Evolutionary conservation across 179 eudicot species (phyloP), one percentile per base, ranked within the genome.

Genomic region (Vitellaria paradoxa): DNA sequence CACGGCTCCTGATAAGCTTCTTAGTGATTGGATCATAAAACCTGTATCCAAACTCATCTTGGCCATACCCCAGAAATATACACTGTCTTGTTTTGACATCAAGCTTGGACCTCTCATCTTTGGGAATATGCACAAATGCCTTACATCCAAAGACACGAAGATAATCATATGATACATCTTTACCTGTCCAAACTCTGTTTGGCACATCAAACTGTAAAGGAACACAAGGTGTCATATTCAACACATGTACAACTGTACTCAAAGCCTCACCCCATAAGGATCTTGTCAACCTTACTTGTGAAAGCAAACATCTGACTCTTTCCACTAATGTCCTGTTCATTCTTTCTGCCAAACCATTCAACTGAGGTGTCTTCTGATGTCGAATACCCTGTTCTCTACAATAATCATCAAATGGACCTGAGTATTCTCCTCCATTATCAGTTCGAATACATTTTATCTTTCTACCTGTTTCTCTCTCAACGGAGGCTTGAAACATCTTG

Each of bases 261-360:
- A 73, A 45, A 4, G 82, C 77, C 30, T 79, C 82, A 23, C 62
- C 75, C 75, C 68, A 74, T 30, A 80, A 80, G 45, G 8, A 71
- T 15, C 52, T 57, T 2, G 73, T 74, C 53, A 74, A 61, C 53
- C 47, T 68, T 74, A 26, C 74, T 37, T 80, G 61, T 14, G 68
- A 70, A 71, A 81, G 77, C 60, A 81, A 23, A 26, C 52, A 81
- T 26, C 24, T 11, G 14, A 81, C 37, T 26, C 80, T 76, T 66
- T 76, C 77, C 1, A 63, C 24, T 30, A 81, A 61, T n/a, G 76
- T 76, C 60, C 46, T 76, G 11, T 72, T 81, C 77, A 76, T 70
- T 18, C 72, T 17, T 17, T 76, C 77, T 4, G 77, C 80, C 6
- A 70, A 26, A n/a, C 21, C 23, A 15, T 52, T 7, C 14, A 52